Conservation (phyloP, 2,329 filamentous ascomycete genomes). For the Pseudogymnoascus sp. region DNA sequence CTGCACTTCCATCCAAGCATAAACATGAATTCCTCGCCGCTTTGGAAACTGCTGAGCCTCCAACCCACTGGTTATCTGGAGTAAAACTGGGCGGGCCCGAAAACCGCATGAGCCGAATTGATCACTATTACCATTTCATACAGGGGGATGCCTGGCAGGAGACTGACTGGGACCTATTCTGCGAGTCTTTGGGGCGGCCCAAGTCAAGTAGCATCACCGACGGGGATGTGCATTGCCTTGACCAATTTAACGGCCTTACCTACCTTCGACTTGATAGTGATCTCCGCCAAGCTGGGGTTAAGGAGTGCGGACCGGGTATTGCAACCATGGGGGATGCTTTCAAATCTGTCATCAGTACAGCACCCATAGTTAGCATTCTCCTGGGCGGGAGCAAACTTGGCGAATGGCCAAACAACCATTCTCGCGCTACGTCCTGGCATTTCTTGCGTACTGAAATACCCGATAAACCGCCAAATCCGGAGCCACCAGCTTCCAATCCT, state of each 20-base stretch:
- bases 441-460: not conserved
- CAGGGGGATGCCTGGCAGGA: not conserved
- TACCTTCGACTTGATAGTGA: slow-evolving; percentile 1
- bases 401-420: not conserved
- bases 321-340: not conserved
- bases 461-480: not conserved
- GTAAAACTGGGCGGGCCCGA: not conserved
- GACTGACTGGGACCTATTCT: slow-evolving; percentile 1
- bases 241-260: not conserved
- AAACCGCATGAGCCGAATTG: not conserved
- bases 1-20: not conserved
- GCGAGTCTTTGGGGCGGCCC: not conserved
- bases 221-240: not conserved
- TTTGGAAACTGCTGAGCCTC: not conserved
- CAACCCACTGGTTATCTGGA: not conserved
- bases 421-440: not conserved
- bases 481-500: not conserved
- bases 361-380: slow-evolving; percentile 1
- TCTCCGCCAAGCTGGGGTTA: not conserved
- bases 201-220: not conserved
- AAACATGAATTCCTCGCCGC: not conserved
- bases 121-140: not conserved
- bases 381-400: not conserved
- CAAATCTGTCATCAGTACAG: not conserved
- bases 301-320: not conserved